Conservation (phyloP, 2,329 filamentous ascomycete species). For the Bipolaris oryzae region DNA sequence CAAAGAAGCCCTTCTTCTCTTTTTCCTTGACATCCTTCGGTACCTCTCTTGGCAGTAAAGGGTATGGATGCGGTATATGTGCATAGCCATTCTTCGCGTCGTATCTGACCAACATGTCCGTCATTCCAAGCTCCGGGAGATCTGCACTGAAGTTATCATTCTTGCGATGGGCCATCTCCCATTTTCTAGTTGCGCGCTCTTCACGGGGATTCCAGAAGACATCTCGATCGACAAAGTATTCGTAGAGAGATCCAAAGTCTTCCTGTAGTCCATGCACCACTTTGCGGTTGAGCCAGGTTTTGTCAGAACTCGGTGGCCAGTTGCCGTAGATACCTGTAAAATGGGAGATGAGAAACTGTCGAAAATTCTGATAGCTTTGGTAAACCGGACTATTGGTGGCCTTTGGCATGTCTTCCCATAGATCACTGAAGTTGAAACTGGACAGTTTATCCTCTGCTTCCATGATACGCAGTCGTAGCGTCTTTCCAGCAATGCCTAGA, state of each 20-base stretch:
- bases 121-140: slow-evolving; percentile 63
- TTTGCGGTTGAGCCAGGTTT: slow-evolving; percentile 65
- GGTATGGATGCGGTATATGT: slow-evolving; percentile 65
- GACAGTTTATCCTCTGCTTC: slow-evolving; percentile 66
- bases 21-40: slow-evolving; percentile 30
- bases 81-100: slow-evolving; percentile 65
- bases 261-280: slow-evolving; percentile 64
- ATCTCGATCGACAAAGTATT: slow-evolving; percentile 72
- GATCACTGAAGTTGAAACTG: slow-evolving; percentile 65
- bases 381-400: slow-evolving; percentile 53
- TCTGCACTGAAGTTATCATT: slow-evolving; percentile 50
- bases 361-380: slow-evolving; percentile 64
- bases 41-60: slow-evolving; percentile 60
- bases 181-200: slow-evolving; percentile 66
- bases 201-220: slow-evolving; percentile 69
- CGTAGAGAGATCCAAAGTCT: slow-evolving; percentile 72
- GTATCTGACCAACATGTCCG: slow-evolving; percentile 68
- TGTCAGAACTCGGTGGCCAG: slow-evolving; percentile 63
- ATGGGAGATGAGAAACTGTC: slow-evolving; percentile 64
- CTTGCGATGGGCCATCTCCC: slow-evolving; percentile 61
- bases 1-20: slow-evolving; percentile 46
- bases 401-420: slow-evolving; percentile 57
- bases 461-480: slow-evolving; percentile 67
- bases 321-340: slow-evolving; percentile 63
- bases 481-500: slow-evolving; percentile 65